Conservation (phyloP, 2,329 filamentous ascomycete genomes). For the Fusarium verrucosum region DNA sequence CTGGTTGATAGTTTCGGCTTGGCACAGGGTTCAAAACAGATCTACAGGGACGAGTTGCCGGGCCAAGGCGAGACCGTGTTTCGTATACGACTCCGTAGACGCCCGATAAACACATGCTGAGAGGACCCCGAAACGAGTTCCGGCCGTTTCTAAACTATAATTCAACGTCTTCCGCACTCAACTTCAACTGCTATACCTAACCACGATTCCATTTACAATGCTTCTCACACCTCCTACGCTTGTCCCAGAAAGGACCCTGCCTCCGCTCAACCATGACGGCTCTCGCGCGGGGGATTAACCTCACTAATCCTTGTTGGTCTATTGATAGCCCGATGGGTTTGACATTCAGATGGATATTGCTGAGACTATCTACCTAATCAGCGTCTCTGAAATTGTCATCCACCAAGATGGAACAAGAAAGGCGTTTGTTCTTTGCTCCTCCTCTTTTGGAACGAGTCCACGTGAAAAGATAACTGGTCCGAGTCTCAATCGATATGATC, state of each 20-base stretch:
- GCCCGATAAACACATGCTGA: constrained; percentile 29
- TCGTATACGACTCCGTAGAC: constrained; percentile 29
- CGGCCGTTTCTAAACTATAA: constrained; percentile 30
- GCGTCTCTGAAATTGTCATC: neutral
- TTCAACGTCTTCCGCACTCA: constrained; percentile 30
- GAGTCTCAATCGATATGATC: neutral
- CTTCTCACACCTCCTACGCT: neutral
- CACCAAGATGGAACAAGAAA: neutral
- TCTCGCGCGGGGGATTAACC: constrained; percentile 9
- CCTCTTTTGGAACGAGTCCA: constrained; percentile 19
- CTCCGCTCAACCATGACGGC: constrained; percentile 9
- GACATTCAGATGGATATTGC: constrained; percentile 6
- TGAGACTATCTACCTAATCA: constrained; percentile 7
- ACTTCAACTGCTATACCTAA: constrained; percentile 4
- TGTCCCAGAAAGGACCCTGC: constrained; percentile 7
- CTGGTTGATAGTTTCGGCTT: constrained; percentile 3
- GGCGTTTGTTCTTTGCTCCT: constrained; percentile 1
- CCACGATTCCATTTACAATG: neutral
- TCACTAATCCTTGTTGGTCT: constrained; percentile 14
- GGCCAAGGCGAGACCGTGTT: constrained; percentile 6
- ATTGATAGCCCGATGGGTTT: neutral
- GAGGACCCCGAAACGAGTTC: constrained; percentile 12
- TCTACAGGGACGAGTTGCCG: constrained; percentile 1
- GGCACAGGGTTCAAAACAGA: constrained; percentile 8
- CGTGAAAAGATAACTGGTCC: constrained; percentile 26